phyloP scores from a whole-genome alignment of 305 asterid genomes.

The Euphrasia arctica region DNA sequence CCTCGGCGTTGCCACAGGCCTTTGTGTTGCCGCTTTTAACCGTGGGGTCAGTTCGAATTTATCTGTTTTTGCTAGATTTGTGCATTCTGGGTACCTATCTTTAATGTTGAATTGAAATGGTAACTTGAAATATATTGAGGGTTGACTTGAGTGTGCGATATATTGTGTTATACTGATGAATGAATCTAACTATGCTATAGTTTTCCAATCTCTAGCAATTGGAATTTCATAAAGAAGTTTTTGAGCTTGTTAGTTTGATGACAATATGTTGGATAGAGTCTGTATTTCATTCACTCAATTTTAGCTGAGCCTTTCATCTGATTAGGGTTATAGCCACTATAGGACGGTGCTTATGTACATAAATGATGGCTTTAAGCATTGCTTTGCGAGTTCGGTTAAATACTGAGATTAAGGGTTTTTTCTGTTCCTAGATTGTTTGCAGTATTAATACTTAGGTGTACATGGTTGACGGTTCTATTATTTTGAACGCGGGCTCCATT shows the following conservation, averaged over 20 bases:
- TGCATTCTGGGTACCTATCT: slow-evolving; percentile 6
- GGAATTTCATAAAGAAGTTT: slow-evolving; percentile 3
- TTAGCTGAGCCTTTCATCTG: slow-evolving; percentile 4
- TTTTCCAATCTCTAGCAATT: not conserved
- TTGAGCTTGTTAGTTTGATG: slow-evolving; percentile 20
- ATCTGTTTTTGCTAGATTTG: slow-evolving; percentile 5
- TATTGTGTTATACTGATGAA: slow-evolving; percentile 18
- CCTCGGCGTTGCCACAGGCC: slow-evolving; percentile 93
- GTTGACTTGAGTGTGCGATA: slow-evolving; percentile 20
- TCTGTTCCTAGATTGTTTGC: slow-evolving; percentile 8
- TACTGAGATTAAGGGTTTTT: not conserved
- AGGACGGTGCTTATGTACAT: slow-evolving; percentile 4
- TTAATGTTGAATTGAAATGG: slow-evolving; percentile 7
- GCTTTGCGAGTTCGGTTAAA: not conserved
- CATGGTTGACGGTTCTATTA: not conserved
- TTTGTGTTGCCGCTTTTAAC: slow-evolving; percentile 84
- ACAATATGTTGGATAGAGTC: slow-evolving; percentile 2
- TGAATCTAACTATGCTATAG: slow-evolving; percentile 13
- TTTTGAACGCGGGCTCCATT: slow-evolving; percentile 1
- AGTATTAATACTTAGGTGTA: not conserved
- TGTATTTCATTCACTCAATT: slow-evolving; percentile 11
- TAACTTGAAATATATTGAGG: slow-evolving; percentile 22
- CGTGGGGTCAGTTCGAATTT: slow-evolving; percentile 72
- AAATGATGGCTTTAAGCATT: slow-evolving; percentile 7
- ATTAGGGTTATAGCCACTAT: slow-evolving; percentile 1